phyloP scores from a whole-genome alignment of 495 filamentous ascomycete species.

The Penicillium cataractarum region DNA sequence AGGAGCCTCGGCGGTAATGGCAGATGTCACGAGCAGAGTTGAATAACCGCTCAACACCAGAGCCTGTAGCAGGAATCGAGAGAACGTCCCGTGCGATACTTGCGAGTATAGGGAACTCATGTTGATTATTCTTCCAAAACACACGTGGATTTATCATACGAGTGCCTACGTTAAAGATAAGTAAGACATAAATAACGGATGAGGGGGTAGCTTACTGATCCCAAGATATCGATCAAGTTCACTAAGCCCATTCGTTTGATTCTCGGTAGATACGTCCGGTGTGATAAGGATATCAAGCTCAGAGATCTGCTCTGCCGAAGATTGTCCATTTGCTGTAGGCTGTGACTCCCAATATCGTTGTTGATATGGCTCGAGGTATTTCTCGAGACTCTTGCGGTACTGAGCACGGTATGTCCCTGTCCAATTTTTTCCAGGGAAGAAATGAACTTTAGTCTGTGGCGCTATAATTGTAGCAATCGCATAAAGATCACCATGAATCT shows the following conservation, averaged over 20 bases:
- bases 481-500: constrained; percentile 17
- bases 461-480: constrained; percentile 26
- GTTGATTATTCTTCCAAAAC: constrained; percentile 9
- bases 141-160: not conserved
- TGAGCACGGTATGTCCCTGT: constrained; percentile 6
- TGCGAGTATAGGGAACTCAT: constrained; percentile 10
- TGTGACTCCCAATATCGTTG: not conserved
- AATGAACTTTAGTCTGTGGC: constrained; percentile 25
- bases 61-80: constrained; percentile 13
- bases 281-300: not conserved
- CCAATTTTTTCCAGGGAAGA: constrained; percentile 22
- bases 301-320: not conserved
- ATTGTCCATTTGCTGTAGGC: not conserved
- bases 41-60: constrained; percentile 20
- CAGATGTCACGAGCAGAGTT: constrained; percentile 24
- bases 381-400: constrained; percentile 7
- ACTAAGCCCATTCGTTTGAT: not conserved
- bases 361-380: not conserved
- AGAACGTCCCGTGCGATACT: constrained; percentile 12
- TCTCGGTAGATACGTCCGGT: not conserved
- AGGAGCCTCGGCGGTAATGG: constrained; percentile 15
- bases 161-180: not conserved
- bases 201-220: constrained; percentile 6
- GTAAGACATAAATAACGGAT: not conserved
- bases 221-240: constrained; percentile 15